These are phyloP conservation scores for Astrocystis sublimbata DNA, from an alignment of 495 filamentous ascomycete genomes.

Conservation along the genomic window DNA sequence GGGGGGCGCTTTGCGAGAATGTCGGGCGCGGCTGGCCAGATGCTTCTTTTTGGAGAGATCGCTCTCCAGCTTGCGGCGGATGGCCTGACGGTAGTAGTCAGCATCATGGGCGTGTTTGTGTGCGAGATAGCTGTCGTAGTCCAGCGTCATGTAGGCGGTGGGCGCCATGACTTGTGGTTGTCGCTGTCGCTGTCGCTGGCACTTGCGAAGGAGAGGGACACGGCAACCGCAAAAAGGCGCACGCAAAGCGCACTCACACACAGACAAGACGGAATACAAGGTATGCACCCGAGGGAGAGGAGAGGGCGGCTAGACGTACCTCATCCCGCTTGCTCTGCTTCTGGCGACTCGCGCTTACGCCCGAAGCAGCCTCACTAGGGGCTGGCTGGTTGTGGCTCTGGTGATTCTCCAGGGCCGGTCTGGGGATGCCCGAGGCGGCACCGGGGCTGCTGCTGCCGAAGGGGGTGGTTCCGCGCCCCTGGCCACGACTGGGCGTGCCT, in stretches of 20 bases:
- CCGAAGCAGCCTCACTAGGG: constrained; percentile 68
- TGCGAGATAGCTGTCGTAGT: constrained; percentile 12
- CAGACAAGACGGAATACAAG: no score
- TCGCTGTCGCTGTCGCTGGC: neutral
- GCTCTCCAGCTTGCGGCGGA: constrained; percentile 92
- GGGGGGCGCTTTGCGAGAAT: constrained; percentile 89
- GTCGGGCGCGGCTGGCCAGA: constrained; percentile 69
- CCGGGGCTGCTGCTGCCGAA: constrained; percentile 65
- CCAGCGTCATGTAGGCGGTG: constrained; percentile 5
- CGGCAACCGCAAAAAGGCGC: neutral
- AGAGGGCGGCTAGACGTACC: constrained; percentile 57
- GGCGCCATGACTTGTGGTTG: neutral
- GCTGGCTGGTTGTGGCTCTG: constrained; percentile 43
- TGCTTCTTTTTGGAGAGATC: constrained; percentile 98
- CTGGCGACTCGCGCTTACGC: constrained; percentile 81
- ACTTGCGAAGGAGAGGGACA: neutral
- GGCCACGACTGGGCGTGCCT: constrained; percentile 61
- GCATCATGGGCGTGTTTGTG: constrained; percentile 24
- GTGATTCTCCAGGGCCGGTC: constrained; percentile 72
- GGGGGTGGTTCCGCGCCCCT: constrained; percentile 66
- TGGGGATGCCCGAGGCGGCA: constrained; percentile 73
- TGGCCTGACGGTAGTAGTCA: constrained; percentile 64
- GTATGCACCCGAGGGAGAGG: no score
- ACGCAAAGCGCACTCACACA: no score
- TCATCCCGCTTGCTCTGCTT: constrained; percentile 98